phyloP scores from a whole-genome alignment of 805 yeast genomes.

The Yarrowia sp. region DNA sequence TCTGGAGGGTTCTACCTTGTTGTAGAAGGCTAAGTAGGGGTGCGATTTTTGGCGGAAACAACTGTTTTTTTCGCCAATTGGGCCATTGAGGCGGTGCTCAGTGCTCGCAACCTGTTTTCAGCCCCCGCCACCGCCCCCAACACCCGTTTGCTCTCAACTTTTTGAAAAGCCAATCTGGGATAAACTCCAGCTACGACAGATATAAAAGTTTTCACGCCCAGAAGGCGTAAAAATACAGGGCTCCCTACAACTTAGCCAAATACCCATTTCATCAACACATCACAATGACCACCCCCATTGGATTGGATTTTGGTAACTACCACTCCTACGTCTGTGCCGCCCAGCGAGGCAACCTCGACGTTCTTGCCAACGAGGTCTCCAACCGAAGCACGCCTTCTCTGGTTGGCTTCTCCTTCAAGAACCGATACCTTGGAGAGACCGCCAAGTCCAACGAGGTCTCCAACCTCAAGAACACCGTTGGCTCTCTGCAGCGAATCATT shows the following conservation, averaged over 20 bases:
- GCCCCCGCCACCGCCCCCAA: too few relatives aligned
- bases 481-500: constrained; percentile 86
- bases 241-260: not conserved
- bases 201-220: constrained; percentile 26
- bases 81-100: not conserved
- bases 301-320: constrained; percentile 96
- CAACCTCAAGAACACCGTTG: constrained; percentile 93
- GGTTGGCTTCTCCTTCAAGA: constrained; percentile 87
- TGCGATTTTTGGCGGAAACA: not conserved
- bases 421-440: constrained; percentile 90
- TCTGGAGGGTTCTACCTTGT: constrained; percentile 23
- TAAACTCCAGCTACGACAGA: not conserved
- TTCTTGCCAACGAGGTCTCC: constrained; percentile 96
- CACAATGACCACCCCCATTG: constrained; percentile 87
- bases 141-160: constrained; percentile 13
- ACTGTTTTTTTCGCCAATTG: not conserved
- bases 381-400: constrained; percentile 92
- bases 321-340: constrained; percentile 91
- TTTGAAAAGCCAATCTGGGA: not conserved
- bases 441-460: constrained; percentile 97
- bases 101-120: not conserved
- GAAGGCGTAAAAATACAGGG: not conserved
- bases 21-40: not conserved
- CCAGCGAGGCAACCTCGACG: constrained; percentile 96
- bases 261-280: not conserved